These are phyloP conservation scores for Russula sp. DNA, from an alignment of 768 basidiomycete genomes.

Conservation along the genomic window DNA sequence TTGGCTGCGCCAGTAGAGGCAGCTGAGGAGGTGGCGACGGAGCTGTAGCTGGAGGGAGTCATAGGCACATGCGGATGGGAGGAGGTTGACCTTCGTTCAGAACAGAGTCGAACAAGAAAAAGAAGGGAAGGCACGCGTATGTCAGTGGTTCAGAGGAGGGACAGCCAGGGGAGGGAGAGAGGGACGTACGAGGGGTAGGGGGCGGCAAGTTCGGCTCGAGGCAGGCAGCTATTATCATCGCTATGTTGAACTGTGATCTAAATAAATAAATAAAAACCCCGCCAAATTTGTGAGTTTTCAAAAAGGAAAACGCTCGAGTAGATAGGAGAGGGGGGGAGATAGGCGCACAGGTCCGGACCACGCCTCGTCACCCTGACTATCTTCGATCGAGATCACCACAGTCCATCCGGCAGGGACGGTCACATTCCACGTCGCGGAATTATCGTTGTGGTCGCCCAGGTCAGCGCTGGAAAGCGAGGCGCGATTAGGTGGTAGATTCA, in stretches of 20 bases:
- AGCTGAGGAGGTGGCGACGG: neutral
- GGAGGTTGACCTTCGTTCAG: no score
- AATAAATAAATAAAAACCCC: no score
- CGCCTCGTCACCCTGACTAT: conserved; percentile 49
- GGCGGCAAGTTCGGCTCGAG: conserved; percentile 1
- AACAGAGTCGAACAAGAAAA: no score
- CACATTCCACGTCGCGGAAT: conserved; percentile 41
- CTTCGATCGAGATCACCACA: conserved; percentile 49
- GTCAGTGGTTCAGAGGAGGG: no score
- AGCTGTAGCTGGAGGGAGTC: neutral
- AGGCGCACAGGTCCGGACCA: conserved; percentile 36
- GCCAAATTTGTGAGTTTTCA: no score
- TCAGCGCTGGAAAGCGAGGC: conserved; percentile 40
- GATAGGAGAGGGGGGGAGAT: neutral
- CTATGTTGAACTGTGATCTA: conserved; percentile 36
- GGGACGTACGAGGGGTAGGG: no score
- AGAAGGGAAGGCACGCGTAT: no score
- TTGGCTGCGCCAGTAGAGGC: neutral
- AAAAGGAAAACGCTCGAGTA: no score
- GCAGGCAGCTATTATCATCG: conserved; percentile 36
- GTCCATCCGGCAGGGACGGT: conserved; percentile 42
- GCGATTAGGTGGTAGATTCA: conserved; percentile 3
- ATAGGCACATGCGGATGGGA: no score
- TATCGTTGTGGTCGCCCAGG: conserved; percentile 45
- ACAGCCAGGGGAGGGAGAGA: no score